A percentile compares a stretch with the other conserved stretches of the same genome.
These are phyloP conservation scores for Codiaeum variegatum DNA, from an alignment of 441 rosid species.

Conservation along the genomic window DNA sequence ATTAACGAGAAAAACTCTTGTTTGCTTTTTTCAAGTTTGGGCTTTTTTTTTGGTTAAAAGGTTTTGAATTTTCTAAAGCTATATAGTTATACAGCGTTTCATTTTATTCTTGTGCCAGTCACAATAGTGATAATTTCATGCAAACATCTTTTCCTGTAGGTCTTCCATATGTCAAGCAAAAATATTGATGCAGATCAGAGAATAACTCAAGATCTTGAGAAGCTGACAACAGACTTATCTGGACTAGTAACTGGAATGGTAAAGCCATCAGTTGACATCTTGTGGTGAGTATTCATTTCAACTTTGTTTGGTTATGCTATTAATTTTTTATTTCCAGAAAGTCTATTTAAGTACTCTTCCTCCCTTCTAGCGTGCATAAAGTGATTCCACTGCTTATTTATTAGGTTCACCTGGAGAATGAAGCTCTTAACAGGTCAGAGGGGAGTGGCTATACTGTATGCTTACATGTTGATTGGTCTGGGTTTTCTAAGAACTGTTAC, in stretches of 20 bases:
- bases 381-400: constrained; percentile 24
- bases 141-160: constrained; percentile 40
- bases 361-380: not conserved
- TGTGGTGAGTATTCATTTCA: constrained; percentile 60
- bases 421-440: constrained; percentile 93
- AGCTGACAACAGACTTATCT: constrained; percentile 77
- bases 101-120: not conserved
- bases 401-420: constrained; percentile 99
- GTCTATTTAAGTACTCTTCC: not conserved
- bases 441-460: constrained; percentile 92
- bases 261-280: constrained; percentile 93
- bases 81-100: not conserved
- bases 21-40: not conserved
- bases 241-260: constrained; percentile 99
- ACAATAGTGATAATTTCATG: constrained; percentile 4
- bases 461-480: constrained; percentile 94
- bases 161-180: constrained; percentile 89
- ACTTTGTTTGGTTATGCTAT: not conserved
- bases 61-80: constrained; percentile 1
- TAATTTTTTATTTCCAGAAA: not conserved
- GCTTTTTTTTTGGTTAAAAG: not conserved
- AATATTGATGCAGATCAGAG: constrained; percentile 96
- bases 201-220: constrained; percentile 92
- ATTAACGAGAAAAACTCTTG: not conserved
- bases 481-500: constrained; percentile 90